Percentiles rank a stretch among this genome's conserved stretches.
Conservation (phyloP, 73 alveolate genomes). For the Durusdinium trenchii region DNA sequence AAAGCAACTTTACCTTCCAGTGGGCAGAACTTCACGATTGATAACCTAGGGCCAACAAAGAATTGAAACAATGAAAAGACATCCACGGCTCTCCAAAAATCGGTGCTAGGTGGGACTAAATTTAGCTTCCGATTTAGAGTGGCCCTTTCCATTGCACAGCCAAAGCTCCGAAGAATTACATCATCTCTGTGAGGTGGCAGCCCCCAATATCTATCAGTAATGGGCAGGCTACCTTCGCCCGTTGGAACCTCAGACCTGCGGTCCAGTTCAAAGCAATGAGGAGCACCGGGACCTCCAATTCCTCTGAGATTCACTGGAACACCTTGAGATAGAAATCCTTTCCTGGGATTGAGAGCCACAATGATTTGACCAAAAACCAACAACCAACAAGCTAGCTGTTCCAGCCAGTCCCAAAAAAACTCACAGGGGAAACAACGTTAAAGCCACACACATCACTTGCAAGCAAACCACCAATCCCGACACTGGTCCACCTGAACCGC, state of each 20-base stretch:
- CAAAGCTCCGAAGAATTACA: not conserved
- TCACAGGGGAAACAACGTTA: not conserved
- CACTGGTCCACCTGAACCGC: not conserved
- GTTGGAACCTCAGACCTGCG: not conserved
- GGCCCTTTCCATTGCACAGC: not conserved
- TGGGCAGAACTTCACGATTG: not conserved
- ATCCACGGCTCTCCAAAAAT: not conserved
- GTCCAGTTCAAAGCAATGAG: not conserved
- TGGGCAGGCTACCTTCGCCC: not conserved
- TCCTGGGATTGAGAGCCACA: not conserved
- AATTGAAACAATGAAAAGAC: not conserved
- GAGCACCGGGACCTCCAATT: slow-evolving; percentile 8
- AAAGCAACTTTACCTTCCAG: not conserved
- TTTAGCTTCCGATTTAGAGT: too few relatives aligned
- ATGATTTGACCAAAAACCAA: not conserved
- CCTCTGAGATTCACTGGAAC: not conserved
- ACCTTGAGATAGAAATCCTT: not conserved
- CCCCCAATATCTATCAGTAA: not conserved
- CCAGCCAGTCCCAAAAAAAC: not conserved
- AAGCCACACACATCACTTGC: not conserved
- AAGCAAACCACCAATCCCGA: not conserved
- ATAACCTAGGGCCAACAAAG: too few relatives aligned
- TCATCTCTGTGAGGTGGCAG: not conserved
- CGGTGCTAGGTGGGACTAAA: not conserved
- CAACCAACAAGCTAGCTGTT: not conserved